Base-by-base conservation (phyloP, 2,329 filamentous ascomycete species). In the Simplicillium sp. region DNA sequence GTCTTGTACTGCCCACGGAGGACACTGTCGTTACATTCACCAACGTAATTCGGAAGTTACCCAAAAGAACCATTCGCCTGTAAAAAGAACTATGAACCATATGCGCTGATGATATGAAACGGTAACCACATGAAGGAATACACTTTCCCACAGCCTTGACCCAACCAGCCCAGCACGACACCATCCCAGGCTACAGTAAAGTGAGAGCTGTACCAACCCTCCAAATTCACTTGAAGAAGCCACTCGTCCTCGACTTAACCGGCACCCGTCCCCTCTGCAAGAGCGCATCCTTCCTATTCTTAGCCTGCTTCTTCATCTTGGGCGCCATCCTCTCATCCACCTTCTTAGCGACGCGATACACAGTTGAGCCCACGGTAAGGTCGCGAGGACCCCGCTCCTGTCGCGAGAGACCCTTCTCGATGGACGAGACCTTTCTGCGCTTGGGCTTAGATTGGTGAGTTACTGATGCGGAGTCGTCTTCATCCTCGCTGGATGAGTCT, bases 301-400 rank as follows among this genome's bases (percentile, higher is more conserved):
- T 56, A 7, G 68, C 54, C 29, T 65, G 49, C 57, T 67, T 70
- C 48, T 60, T 60, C 44, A 52, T 44, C 58, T 64, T 70, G 17
- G 74, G 75, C 39, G 72, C 67, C 47, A 77, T 57, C 41, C 62
- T 61, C 48, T 55, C 49, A 41, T 75, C 70, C n/a, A 54, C 56
- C 49, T 62, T 60, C 40, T 60, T 61, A 6, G 59, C 57, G 45
- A 76, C 68, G 15, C 75, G 61, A 50, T 73, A 79, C 39, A 73
- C 65, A 3, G 75, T 78, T 11, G 65, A 60, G 2, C 73, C 74
- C n/a, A 75, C 56, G 38, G 60, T 57, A 50, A 66, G 59, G 50
- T 79, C 75, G 35, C 56, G 58, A 8, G 67, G 66, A 12, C 56
- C 58, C 42, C 57, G 62, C 36, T 59, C 56, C 40, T 62, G 59